phyloP scores from a whole-genome alignment of 2,329 filamentous ascomycete genomes.

The Monilinia vaccinii-corymbosi region DNA sequence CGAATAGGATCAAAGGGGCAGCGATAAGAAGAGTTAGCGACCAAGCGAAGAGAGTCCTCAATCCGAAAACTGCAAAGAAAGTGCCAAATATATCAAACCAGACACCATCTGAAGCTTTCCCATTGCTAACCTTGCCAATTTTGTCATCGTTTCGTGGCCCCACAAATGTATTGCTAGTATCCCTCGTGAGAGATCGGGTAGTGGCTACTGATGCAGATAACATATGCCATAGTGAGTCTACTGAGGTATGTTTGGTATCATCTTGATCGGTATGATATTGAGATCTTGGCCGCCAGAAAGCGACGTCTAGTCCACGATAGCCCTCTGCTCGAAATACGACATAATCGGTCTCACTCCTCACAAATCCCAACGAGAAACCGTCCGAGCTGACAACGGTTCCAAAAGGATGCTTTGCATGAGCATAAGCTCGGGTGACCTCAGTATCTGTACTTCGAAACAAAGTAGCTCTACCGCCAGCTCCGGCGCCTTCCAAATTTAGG shows the following conservation, averaged over 20 bases:
- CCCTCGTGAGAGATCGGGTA: conserved; percentile 58
- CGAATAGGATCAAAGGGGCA: conserved; percentile 62
- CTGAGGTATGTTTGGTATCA: conserved; percentile 69
- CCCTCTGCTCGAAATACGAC: conserved; percentile 72
- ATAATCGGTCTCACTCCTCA: conserved; percentile 86
- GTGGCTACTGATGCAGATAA: conserved; percentile 74
- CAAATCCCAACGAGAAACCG: conserved; percentile 69
- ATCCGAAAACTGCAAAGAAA: conserved; percentile 66
- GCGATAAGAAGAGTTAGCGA: conserved; percentile 76
- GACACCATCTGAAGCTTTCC: conserved; percentile 60
- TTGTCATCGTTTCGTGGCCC: conserved; percentile 46
- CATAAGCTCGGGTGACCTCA: conserved; percentile 75
- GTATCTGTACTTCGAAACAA: conserved; percentile 84
- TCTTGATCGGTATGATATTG: conserved; percentile 90
- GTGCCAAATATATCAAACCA: conserved; percentile 92
- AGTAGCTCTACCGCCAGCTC: conserved; percentile 78
- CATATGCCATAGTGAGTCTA: conserved; percentile 81
- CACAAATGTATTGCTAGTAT: conserved; percentile 58
- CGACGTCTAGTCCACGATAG: conserved; percentile 80
- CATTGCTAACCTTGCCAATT: conserved; percentile 55
- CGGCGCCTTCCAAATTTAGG: conserved; percentile 89
- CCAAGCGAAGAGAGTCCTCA: conserved; percentile 80
- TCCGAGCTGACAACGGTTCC: conserved; percentile 75
- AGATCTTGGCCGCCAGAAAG: conserved; percentile 79
- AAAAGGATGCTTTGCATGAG: conserved; percentile 63